These are phyloP conservation scores for Backusella circina DNA, from an alignment of 192 early-diverging fungal species.

Conservation along the genomic window DNA sequence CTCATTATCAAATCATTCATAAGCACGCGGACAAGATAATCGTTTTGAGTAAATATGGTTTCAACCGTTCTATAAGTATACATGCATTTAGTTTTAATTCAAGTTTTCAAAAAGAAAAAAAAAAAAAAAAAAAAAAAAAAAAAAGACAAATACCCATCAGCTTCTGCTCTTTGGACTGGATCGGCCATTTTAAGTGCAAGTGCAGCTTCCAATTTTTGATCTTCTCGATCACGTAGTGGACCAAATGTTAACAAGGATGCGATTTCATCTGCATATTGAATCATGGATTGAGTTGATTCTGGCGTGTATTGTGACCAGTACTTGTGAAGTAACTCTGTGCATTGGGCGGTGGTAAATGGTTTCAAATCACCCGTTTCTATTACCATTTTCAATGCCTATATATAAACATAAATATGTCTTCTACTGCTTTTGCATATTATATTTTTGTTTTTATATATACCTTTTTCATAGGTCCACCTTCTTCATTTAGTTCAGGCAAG, in stretches of 20 bases:
- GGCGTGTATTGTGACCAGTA: conserved; percentile 26
- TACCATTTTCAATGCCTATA: conserved; percentile 22
- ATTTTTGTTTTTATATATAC: background rate
- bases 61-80: conserved; percentile 18
- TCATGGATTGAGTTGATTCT: conserved; percentile 10
- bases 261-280: conserved; percentile 28
- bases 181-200: conserved; percentile 35
- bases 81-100: background rate
- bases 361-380: conserved; percentile 23
- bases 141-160: conserved; percentile 36
- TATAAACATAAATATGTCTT: background rate
- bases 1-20: conserved; percentile 44
- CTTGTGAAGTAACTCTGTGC: conserved; percentile 11
- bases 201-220: conserved; percentile 46
- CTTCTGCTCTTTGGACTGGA: background rate
- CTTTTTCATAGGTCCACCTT: conserved; percentile 33
- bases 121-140: too few relatives aligned
- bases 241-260: conserved; percentile 40
- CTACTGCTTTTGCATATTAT: background rate
- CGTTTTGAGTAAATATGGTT: conserved; percentile 31
- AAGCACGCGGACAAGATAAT: conserved; percentile 50
- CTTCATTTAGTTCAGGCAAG: conserved; percentile 14
- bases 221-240: conserved; percentile 47
- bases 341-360: conserved; percentile 23
- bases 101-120: too few relatives aligned